Evolutionary conservation across 1,284 basidiomycete species (phyloP).

Genomic region (Trichosporon ovoides): DNA sequence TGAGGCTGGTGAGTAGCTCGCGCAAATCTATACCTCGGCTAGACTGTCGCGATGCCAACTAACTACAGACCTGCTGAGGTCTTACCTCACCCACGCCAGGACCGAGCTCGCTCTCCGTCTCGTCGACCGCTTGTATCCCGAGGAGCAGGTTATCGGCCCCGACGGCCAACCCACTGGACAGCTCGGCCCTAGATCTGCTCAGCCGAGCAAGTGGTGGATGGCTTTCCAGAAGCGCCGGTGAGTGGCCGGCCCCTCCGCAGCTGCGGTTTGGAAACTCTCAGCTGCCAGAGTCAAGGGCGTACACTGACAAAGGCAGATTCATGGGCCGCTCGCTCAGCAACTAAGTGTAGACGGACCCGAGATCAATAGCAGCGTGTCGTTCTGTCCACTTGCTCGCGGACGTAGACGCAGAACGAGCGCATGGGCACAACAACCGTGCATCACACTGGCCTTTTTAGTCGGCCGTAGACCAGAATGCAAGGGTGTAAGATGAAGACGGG

Average conservation of each 20-base stretch:
- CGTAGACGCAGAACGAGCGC: background rate
- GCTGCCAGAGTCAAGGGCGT: background rate
- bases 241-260: background rate
- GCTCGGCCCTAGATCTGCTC: conserved; percentile 46
- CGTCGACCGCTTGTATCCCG: conserved; percentile 73
- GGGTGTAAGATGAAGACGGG: background rate
- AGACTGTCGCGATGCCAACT: too few species aligned
- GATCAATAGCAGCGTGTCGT: background rate
- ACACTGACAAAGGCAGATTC: conserved; percentile 7
- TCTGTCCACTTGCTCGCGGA: background rate
- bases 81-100: conserved; percentile 86
- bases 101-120: conserved; percentile 84
- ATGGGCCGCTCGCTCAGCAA: conserved; percentile 18
- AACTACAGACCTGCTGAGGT: conserved; percentile 57
- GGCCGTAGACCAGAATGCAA: conserved; percentile 7
- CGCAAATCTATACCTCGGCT: background rate
- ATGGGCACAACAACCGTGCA: background rate
- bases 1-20: conserved; percentile 66
- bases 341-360: background rate
- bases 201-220: conserved; percentile 99
- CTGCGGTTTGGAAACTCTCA: background rate
- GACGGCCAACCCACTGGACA: conserved; percentile 57
- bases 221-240: conserved; percentile 85
- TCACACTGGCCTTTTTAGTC: background rate
- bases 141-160: conserved; percentile 41